Conservation (phyloP, 208 protist genomes). For the Acanthamoeba sp. region DNA sequence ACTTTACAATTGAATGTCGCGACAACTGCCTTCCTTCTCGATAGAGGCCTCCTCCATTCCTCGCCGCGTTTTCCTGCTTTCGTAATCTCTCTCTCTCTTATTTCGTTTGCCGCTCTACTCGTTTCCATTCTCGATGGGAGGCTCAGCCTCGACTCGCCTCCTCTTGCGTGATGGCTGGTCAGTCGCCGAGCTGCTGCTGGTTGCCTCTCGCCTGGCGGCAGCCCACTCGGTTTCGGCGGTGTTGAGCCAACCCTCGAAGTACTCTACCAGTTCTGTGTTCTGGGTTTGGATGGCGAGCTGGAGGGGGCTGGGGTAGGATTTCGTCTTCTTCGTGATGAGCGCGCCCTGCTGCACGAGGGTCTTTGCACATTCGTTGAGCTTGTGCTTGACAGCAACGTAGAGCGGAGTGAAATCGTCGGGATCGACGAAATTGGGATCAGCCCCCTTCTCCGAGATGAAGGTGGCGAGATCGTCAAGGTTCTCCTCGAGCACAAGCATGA, state of each 20-base stretch:
- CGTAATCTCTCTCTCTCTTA: background rate
- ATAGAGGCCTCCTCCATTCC: background rate
- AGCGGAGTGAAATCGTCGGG: conserved; percentile 61
- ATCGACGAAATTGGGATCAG: conserved; percentile 62
- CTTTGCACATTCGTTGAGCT: conserved; percentile 54
- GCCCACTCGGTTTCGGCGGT: conserved; percentile 13
- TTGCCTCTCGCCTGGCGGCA: conserved; percentile 11
- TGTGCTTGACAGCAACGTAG: conserved; percentile 62
- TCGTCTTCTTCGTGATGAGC: conserved; percentile 51
- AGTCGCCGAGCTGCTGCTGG: background rate
- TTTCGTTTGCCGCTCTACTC: background rate
- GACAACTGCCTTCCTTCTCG: no score
- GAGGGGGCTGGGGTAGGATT: conserved; percentile 49
- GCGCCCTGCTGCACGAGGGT: conserved; percentile 37
- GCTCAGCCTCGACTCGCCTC: background rate
- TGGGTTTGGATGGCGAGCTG: conserved; percentile 44
- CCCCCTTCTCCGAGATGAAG: conserved; percentile 47
- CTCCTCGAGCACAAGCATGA: conserved; percentile 68
- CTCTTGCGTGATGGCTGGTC: conserved; percentile 51
- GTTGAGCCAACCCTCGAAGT: conserved; percentile 8
- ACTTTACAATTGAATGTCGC: no score
- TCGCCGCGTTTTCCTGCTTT: background rate
- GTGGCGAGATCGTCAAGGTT: conserved; percentile 30
- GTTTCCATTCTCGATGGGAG: background rate
- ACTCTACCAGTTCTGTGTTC: conserved; percentile 29